Evolutionary conservation across 129 eudicot genomes (phyloP), one percentile per base, ranked within the genome.

Genomic region (Tagetes patula): DNA sequence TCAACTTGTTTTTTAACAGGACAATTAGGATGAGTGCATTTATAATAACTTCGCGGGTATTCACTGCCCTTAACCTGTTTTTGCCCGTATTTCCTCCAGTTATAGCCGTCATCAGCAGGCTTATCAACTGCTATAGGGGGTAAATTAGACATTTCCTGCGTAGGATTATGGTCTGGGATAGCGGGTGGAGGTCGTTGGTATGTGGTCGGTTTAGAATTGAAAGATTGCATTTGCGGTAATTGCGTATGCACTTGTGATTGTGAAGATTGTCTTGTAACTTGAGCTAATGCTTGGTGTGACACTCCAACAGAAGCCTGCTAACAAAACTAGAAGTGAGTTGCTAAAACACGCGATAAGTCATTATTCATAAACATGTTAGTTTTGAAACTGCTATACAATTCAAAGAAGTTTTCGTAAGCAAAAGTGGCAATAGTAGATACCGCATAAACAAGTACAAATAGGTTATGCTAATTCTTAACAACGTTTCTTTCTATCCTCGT

Each of bases 71-170:
- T 92, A 7, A 92, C 98, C 50, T 89, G 98, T 81, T 92, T 92
- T 72, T 92, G 98, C 68, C 98, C 98, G 41, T 92, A 92, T 74
- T 92, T 92, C 36, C 98, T 79, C 98, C 98, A 92, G 73, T 92
- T 89, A 73, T 87, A 92, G 53, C 96, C 96, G 72, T 92, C 98
- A 43, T 89, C 91, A 55, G 86, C 87, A 64, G 98, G 96, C 83
- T 92, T 92, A 83, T 89, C 96, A 11, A 89, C 96, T 27, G 79
- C 77, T 32, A 76, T 67, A 59, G 83, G 67, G 43, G 87, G 80
- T 65, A 83, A 20, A 48, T 86, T 86, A 3, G 89, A 78, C 3
- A 82, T 73, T 58, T 89, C 91, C 12, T 84, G 81, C 37, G 73
- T 34, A 8, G 73, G 71, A 49, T 70, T 80, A 41, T 75, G 75